Evolutionary conservation across 1,284 basidiomycete species (phyloP).

Genomic region (Flammula alnicola): DNA sequence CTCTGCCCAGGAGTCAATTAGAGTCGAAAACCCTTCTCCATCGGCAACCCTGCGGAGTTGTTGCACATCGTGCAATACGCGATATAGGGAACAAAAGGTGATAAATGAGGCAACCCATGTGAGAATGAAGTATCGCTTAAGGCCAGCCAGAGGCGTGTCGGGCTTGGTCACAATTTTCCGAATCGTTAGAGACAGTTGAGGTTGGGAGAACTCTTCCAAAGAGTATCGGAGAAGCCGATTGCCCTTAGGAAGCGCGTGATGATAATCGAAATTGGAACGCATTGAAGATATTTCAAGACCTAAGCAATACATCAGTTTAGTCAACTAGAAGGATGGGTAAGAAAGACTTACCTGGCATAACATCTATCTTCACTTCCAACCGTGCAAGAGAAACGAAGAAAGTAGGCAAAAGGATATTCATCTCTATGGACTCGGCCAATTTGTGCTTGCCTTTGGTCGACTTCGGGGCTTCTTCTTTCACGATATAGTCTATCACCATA

Average conservation of each 20-base stretch:
- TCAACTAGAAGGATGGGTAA: constrained; percentile 15
- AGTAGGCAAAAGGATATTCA: constrained; percentile 65
- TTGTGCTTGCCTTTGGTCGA: constrained; percentile 37
- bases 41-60: constrained; percentile 41
- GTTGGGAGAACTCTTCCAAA: constrained; percentile 59
- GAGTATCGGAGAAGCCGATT: constrained; percentile 58
- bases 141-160: constrained; percentile 10
- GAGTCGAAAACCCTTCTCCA: constrained; percentile 20
- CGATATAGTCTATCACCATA: constrained; percentile 68
- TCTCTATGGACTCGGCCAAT: constrained; percentile 28
- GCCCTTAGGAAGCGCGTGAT: constrained; percentile 37
- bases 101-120: constrained; percentile 38
- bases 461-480: constrained; percentile 37
- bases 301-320: constrained; percentile 25
- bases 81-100: constrained; percentile 38
- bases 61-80: constrained; percentile 43
- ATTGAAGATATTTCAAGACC: constrained; percentile 46
- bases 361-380: constrained; percentile 63
- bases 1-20: constrained; percentile 23
- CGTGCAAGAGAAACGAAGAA: constrained; percentile 69
- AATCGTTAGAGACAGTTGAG: constrained; percentile 48
- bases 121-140: constrained; percentile 30
- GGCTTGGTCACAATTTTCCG: constrained; percentile 25
- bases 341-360: constrained; percentile 49
- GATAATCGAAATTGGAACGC: constrained; percentile 53